These are phyloP conservation scores for Spatholobus suberectus DNA, from an alignment of 306 rosid species.

Conservation along the genomic window DNA sequence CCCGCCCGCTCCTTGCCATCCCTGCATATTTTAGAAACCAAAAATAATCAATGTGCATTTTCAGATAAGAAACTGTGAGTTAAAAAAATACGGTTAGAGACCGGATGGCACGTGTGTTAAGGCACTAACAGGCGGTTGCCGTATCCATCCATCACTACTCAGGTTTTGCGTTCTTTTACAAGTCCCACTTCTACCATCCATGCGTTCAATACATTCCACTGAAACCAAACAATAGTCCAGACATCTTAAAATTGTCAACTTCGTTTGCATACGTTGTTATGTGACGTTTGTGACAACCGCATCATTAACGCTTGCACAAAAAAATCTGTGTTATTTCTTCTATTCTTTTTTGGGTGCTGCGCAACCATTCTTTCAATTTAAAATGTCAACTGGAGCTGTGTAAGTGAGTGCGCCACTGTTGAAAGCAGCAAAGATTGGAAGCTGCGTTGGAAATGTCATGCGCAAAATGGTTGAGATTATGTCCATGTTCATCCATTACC, in stretches of 20 bases:
- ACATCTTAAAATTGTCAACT: neutral
- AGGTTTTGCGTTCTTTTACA: no score
- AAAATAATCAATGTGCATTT: no score
- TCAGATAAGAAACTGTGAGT: no score
- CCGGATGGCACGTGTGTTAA: no score
- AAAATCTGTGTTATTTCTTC: neutral
- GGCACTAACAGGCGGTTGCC: no score
- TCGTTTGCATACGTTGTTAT: neutral
- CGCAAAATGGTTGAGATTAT: neutral
- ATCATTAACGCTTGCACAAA: neutral
- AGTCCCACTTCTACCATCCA: neutral
- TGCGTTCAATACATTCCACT: no score
- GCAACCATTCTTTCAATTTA: neutral
- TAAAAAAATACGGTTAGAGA: no score
- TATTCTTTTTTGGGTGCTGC: neutral
- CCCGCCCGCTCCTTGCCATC: no score
- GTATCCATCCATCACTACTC: no score
- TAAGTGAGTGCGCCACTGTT: neutral
- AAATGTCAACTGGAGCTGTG: neutral
- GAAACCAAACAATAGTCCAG: neutral
- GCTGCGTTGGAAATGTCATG: constrained; percentile 14
- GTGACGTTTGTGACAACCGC: neutral
- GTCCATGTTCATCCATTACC: neutral
- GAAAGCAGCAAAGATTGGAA: neutral
- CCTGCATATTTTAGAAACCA: no score